Conservation (phyloP, 805 yeast species). For the Maudiozyma barnettii region DNA sequence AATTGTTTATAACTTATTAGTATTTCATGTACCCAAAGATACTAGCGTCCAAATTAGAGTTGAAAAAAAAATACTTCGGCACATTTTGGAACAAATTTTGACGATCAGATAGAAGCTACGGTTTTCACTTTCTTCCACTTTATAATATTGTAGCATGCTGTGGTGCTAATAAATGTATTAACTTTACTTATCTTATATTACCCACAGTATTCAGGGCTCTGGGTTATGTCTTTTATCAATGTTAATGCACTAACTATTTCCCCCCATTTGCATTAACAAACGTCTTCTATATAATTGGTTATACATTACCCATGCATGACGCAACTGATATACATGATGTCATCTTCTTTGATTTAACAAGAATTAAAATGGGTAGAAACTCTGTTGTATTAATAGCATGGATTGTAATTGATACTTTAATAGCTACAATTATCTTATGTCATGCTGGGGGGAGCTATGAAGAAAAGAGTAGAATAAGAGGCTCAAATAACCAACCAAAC, state of each 20-base stretch:
- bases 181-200: constrained; percentile 40
- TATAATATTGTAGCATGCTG: constrained; percentile 74
- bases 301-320: constrained; percentile 61
- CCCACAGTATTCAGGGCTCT: constrained; percentile 61
- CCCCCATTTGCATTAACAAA: constrained; percentile 52
- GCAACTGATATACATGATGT: constrained; percentile 53
- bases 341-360: constrained; percentile 46
- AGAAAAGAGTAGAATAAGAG: constrained; percentile 18
- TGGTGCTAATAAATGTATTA: constrained; percentile 52
- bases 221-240: constrained; percentile 64
- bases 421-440: constrained; percentile 38
- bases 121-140: too few relatives aligned
- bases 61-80: too few relatives aligned
- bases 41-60: too few relatives aligned
- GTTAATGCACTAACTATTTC: constrained; percentile 57
- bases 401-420: constrained; percentile 41
- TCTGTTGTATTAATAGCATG: constrained; percentile 52
- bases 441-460: constrained; percentile 34
- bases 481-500: too few relatives aligned
- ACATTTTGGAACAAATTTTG: too few relatives aligned
- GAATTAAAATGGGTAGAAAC: constrained; percentile 49
- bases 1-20: too few relatives aligned
- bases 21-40: too few relatives aligned
- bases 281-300: constrained; percentile 50
- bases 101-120: too few relatives aligned